These are phyloP conservation scores for Otatea glauca DNA, from an alignment of 176 grass and related monocot species.

Conservation along the genomic window DNA sequence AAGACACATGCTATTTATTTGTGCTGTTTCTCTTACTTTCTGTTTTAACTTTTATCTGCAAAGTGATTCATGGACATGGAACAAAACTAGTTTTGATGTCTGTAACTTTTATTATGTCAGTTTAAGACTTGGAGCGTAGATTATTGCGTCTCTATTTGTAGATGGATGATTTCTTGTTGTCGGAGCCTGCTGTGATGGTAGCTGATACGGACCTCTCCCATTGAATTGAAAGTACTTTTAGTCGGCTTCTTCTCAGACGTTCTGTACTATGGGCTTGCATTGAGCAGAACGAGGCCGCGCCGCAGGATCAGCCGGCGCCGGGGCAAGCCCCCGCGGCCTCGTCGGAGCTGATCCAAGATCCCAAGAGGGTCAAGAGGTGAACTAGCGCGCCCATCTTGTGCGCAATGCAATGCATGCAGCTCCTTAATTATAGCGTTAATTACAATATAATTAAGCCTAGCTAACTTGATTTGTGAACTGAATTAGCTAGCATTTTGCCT, in stretches of 20 bases:
- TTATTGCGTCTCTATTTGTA: constrained; percentile 72
- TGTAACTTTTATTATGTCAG: constrained; percentile 42
- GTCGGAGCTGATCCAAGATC: constrained; percentile 53
- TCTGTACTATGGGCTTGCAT: too few species aligned
- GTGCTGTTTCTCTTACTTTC: constrained; percentile 15
- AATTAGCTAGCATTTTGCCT: background rate
- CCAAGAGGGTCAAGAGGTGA: constrained; percentile 96
- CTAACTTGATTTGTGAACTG: background rate
- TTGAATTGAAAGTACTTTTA: constrained; percentile 51
- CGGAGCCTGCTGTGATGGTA: constrained; percentile 54
- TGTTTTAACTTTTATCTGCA: constrained; percentile 25
- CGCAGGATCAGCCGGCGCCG: background rate
- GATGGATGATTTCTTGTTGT: constrained; percentile 78
- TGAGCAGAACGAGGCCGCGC: constrained; percentile 21
- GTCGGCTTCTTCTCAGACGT: constrained; percentile 35
- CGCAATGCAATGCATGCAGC: background rate
- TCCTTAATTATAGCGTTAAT: background rate
- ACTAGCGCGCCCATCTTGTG: background rate
- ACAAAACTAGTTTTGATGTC: constrained; percentile 1
- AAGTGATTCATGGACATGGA: constrained; percentile 25
- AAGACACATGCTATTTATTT: constrained; percentile 49
- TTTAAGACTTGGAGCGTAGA: constrained; percentile 53
- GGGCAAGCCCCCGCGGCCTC: background rate
- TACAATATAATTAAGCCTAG: background rate
- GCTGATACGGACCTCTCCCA: constrained; percentile 41